phyloP scores from a whole-genome alignment of 345 rosid species.

The Murraya koenigii region DNA sequence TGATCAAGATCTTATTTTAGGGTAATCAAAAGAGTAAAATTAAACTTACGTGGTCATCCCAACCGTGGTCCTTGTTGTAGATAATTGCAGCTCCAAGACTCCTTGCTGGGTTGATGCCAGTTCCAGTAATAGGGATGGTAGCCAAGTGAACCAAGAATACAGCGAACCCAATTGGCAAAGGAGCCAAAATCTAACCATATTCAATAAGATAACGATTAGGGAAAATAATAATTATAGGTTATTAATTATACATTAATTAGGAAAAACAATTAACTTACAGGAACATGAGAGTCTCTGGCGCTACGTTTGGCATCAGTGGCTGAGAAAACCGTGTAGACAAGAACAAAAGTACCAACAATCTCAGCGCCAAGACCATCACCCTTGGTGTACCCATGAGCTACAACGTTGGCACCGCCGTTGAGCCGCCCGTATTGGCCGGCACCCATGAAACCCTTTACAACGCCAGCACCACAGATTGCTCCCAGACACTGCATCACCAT shows the following conservation, averaged over 20 bases:
- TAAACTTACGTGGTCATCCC: conserved; percentile 61
- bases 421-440: conserved; percentile 3
- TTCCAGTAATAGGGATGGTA: conserved; percentile 64
- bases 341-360: conserved; percentile 43
- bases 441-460: conserved; percentile 47
- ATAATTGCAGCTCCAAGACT: conserved; percentile 75
- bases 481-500: conserved; percentile 57
- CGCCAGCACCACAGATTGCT: conserved; percentile 56
- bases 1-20: not conserved
- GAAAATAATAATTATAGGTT: too few species aligned
- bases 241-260: too few species aligned
- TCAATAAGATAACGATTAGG: too few species aligned
- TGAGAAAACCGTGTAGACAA: conserved; percentile 53
- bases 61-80: conserved; percentile 45
- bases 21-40: not conserved
- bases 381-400: conserved; percentile 38
- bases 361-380: conserved; percentile 53
- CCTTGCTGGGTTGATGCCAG: conserved; percentile 70
- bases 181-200: conserved; percentile 54
- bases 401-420: conserved; percentile 46
- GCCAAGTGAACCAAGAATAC: conserved; percentile 74
- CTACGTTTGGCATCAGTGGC: conserved; percentile 59
- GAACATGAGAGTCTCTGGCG: conserved; percentile 63
- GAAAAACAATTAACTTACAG: conserved; percentile 25
- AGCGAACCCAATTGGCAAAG: conserved; percentile 64